Base-by-base conservation (phyloP, 2,329 filamentous ascomycete genomes). In the Graphilbum sp. region DNA sequence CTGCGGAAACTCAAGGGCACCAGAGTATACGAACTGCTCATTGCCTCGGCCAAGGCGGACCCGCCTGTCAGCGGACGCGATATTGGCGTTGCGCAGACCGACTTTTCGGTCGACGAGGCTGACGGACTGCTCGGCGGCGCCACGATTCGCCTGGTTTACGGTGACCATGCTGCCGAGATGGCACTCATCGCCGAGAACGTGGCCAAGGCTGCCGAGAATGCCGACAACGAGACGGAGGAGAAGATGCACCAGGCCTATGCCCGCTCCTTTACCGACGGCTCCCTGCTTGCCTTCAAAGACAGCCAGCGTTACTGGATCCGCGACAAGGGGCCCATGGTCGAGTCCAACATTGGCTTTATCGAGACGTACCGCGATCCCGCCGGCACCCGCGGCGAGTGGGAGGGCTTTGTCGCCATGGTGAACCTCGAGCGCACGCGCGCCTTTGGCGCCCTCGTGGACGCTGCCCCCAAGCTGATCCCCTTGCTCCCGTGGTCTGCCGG, bases 381-480 rank as follows among this genome's bases (percentile, higher is more conserved):
- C 42, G 83, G 84, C 42, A 72, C 86, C 24, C 69, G 83, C 45
- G 82, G 79, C 43, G 84, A 90, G 54, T 92, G 81, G 77, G 82
- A 90, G 57, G 83, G 83, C 2, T 86, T 90, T 52, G 81, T 80
- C 34, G 79, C 80, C 34, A 59, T 83, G 57, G 79, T 96, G 34
- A 96, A 96, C 59, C 67, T 88, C 52, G 88, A 95, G 55, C 77
- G 88, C 17, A 98, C 88, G 1, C 72, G 72, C 41, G 84, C 87
- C 1, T 96, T 96, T 52, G 80, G 79, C 8, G 79, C 81, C 47
- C 72, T 96, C 2, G 90, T 96, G 5, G 69, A 77, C 17, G 77
- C 77, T 20, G 87, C 90, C 0, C 80, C 86, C 11, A 64, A 66
- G 34, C 77, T 94, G 53, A 95, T 98, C 37, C 84, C 86, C 7